These are phyloP conservation scores for Penicillium angulare DNA, from an alignment of 495 filamentous ascomycete species.

Conservation along the genomic window DNA sequence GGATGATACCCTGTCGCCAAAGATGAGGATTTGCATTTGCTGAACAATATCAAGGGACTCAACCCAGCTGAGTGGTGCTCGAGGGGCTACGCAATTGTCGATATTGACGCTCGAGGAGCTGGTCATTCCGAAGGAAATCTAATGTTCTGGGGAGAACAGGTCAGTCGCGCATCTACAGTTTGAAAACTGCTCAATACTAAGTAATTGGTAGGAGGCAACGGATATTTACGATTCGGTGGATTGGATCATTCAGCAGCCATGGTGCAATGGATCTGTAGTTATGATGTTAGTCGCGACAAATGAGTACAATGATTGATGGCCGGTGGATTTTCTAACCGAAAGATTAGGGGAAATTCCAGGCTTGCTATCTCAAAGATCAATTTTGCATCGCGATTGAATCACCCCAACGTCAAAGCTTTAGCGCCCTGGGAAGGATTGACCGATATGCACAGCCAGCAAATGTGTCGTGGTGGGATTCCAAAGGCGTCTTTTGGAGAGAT, in stretches of 20 bases:
- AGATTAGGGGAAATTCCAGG: constrained; percentile 20
- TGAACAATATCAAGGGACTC: constrained; percentile 14
- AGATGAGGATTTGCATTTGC: neutral
- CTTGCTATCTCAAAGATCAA: constrained; percentile 36
- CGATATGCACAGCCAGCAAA: constrained; percentile 32
- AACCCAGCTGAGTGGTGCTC: constrained; percentile 40
- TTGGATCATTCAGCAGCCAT: constrained; percentile 11
- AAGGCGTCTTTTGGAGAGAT: constrained; percentile 1
- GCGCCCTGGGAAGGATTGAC: constrained; percentile 40
- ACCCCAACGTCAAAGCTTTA: constrained; percentile 37
- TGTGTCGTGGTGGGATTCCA: constrained; percentile 16
- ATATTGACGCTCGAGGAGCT: constrained; percentile 36
- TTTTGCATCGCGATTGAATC: constrained; percentile 29
- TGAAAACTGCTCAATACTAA: too few species aligned
- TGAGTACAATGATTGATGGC: neutral
- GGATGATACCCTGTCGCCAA: too few species aligned
- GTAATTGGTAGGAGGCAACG: constrained; percentile 4
- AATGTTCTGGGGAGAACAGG: constrained; percentile 15
- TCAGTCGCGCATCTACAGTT: too few species aligned
- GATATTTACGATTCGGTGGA: constrained; percentile 21
- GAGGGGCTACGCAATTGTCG: constrained; percentile 42
- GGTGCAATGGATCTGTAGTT: constrained; percentile 23
- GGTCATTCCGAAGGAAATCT: constrained; percentile 34
- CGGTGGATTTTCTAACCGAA: too few species aligned
- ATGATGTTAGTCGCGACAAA: constrained; percentile 2